phyloP scores from a whole-genome alignment of 1,284 basidiomycete species.

The Ceratobasidium theobromae region DNA sequence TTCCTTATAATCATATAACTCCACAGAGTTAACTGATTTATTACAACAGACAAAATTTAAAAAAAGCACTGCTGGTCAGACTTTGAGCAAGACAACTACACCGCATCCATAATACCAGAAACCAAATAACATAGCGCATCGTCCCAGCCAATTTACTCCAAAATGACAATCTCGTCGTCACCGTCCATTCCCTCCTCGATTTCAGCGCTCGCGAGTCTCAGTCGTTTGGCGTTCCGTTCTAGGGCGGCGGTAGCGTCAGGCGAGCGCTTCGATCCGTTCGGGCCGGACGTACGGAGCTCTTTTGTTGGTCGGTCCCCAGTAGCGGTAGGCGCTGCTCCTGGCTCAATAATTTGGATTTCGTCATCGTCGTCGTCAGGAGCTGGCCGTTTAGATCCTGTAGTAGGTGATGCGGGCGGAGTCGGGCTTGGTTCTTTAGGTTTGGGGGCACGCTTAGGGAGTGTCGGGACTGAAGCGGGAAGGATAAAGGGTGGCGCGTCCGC shows the following conservation, averaged over 20 bases:
- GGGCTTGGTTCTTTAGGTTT: slow-evolving; percentile 46
- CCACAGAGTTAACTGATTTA: too few species aligned
- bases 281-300: slow-evolving; percentile 4
- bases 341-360: slow-evolving; percentile 25
- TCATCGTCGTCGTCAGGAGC: slow-evolving; percentile 22
- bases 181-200: slow-evolving; percentile 1
- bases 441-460: slow-evolving; percentile 52
- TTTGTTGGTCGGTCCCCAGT: not conserved
- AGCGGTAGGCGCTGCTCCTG: not conserved
- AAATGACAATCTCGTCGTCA: slow-evolving; percentile 6
- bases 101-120: not conserved
- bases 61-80: too few species aligned
- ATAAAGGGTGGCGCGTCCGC: slow-evolving; percentile 54
- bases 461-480: slow-evolving; percentile 63
- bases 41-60: too few species aligned
- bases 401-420: slow-evolving; percentile 40
- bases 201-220: slow-evolving; percentile 24
- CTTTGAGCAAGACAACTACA: too few species aligned
- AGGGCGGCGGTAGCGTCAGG: slow-evolving; percentile 7
- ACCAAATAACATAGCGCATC: not conserved
- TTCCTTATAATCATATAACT: too few species aligned
- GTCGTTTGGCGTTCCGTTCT: slow-evolving; percentile 16
- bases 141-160: not conserved
- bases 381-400: slow-evolving; percentile 3
- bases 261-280: slow-evolving; percentile 16